These are phyloP conservation scores for Protea cynaroides DNA, from an alignment of 164 flowering plant species.

Conservation along the genomic window DNA sequence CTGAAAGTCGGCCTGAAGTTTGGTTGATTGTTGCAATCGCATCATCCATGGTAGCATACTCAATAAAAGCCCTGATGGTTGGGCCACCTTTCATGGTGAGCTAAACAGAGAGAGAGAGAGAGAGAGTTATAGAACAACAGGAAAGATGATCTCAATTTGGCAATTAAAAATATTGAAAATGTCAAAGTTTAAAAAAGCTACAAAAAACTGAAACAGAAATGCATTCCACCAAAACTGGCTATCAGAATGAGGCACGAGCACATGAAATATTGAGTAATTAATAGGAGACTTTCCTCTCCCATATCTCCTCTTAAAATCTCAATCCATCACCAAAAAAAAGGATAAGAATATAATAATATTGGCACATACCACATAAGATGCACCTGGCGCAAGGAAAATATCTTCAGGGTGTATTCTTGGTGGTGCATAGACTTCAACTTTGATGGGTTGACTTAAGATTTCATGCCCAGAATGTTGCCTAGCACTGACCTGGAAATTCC, in stretches of 20 bases:
- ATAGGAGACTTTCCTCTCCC: too few relatives aligned
- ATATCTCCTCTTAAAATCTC: not conserved
- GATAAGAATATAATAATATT: not conserved
- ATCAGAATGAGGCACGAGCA: not conserved
- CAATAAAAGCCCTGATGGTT: conserved; percentile 38
- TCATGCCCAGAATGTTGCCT: conserved; percentile 69
- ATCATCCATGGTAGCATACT: conserved; percentile 50
- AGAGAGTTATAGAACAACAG: not conserved
- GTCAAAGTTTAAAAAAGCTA: not conserved
- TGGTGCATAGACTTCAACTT: conserved; percentile 82
- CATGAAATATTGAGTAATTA: not conserved
- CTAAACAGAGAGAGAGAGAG: conserved; percentile 23
- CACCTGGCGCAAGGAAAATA: conserved; percentile 82
- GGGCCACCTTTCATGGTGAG: conserved; percentile 84
- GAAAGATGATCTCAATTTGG: not conserved
- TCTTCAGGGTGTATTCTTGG: conserved; percentile 59
- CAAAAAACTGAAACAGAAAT: not conserved
- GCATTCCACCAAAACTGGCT: not conserved
- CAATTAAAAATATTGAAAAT: not conserved
- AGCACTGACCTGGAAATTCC: conserved; percentile 57
- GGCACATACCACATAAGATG: conserved; percentile 65
- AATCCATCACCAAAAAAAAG: not conserved
- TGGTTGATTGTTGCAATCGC: conserved; percentile 39
- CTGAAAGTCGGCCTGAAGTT: conserved; percentile 62
- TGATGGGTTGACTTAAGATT: conserved; percentile 55